A percentile compares a stretch with the other conserved stretches of the same genome.
Evolutionary conservation across 352 stramenopile genomes (phyloP).

Genomic region (Sclerospora graminicola): DNA sequence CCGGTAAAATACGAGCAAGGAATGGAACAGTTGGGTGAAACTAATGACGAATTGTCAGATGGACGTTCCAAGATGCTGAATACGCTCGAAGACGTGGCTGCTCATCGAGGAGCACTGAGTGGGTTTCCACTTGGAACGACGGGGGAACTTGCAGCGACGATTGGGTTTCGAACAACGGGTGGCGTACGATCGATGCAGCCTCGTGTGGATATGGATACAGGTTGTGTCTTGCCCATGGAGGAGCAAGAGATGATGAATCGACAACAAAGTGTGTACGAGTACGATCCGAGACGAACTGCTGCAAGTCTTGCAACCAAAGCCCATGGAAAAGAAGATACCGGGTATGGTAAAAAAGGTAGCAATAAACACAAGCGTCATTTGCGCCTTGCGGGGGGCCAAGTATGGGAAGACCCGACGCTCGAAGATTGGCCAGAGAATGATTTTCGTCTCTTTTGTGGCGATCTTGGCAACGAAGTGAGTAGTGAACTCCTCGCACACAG

Average conservation of each 20-base stretch:
- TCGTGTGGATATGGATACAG: slow-evolving; percentile 61
- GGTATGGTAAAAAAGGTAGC: background rate
- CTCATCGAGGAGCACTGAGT: slow-evolving; percentile 51
- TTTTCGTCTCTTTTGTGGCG: slow-evolving; percentile 93
- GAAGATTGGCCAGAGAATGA: slow-evolving; percentile 94
- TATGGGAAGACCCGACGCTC: slow-evolving; percentile 90
- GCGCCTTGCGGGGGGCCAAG: slow-evolving; percentile 68
- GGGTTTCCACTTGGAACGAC: slow-evolving; percentile 48
- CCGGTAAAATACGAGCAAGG: slow-evolving; percentile 21
- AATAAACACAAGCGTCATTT: slow-evolving; percentile 45
- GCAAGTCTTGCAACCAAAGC: slow-evolving; percentile 14
- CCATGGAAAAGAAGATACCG: background rate
- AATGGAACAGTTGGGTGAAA: background rate
- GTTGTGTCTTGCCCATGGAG: slow-evolving; percentile 43
- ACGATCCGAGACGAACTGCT: slow-evolving; percentile 46
- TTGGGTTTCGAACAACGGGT: background rate
- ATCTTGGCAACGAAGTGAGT: slow-evolving; percentile 90
- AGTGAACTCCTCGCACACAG: slow-evolving; percentile 79
- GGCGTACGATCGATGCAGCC: slow-evolving; percentile 21
- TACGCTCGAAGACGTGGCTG: slow-evolving; percentile 35
- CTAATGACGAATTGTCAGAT: background rate
- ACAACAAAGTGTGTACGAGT: slow-evolving; percentile 81
- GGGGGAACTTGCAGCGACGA: slow-evolving; percentile 30
- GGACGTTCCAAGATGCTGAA: slow-evolving; percentile 24
- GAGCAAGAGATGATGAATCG: slow-evolving; percentile 76